A percentile compares a stretch with the other conserved stretches of the same genome.
phyloP scores from a whole-genome alignment of 139 green algal genomes.

The Coelastrella sp. region DNA sequence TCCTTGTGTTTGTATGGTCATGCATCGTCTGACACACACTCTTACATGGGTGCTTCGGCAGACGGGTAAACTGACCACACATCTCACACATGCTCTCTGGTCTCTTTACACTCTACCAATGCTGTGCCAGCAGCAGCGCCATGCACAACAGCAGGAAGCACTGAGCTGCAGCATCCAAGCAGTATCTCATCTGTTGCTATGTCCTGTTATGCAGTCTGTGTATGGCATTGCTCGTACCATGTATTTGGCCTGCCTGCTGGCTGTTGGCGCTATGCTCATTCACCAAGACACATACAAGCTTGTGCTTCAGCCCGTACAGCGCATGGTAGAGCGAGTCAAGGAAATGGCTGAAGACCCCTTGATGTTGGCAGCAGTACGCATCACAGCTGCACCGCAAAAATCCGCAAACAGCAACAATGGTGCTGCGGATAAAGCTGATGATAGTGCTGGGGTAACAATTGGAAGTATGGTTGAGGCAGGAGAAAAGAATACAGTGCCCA shows the following conservation, averaged over 20 bases:
- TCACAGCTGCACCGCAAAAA: neutral
- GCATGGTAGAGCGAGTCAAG: constrained; percentile 85
- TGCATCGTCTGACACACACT: too few relatives aligned
- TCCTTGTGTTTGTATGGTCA: too few relatives aligned
- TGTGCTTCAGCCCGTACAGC: constrained; percentile 92
- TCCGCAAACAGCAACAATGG: neutral
- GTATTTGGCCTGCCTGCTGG: constrained; percentile 90
- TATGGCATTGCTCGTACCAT: constrained; percentile 88
- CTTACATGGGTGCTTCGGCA: too few relatives aligned
- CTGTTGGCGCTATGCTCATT: constrained; percentile 81
- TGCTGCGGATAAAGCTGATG: neutral
- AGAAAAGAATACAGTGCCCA: neutral
- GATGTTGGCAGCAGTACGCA: constrained; percentile 18
- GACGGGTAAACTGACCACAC: too few relatives aligned
- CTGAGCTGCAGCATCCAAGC: neutral
- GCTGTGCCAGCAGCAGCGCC: too few relatives aligned
- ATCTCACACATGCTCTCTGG: too few relatives aligned
- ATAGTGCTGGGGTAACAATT: neutral
- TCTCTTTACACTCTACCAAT: too few relatives aligned
- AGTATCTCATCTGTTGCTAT: neutral
- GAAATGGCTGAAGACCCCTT: constrained; percentile 74
- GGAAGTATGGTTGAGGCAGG: neutral
- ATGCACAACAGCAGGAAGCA: too few relatives aligned
- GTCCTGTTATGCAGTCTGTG: constrained; percentile 63
- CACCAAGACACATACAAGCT: constrained; percentile 81